Percentiles rank a stretch among this genome's conserved stretches.
Conservation (phyloP, 176 grass and related monocot genomes). For the Panicum miliaceum region DNA sequence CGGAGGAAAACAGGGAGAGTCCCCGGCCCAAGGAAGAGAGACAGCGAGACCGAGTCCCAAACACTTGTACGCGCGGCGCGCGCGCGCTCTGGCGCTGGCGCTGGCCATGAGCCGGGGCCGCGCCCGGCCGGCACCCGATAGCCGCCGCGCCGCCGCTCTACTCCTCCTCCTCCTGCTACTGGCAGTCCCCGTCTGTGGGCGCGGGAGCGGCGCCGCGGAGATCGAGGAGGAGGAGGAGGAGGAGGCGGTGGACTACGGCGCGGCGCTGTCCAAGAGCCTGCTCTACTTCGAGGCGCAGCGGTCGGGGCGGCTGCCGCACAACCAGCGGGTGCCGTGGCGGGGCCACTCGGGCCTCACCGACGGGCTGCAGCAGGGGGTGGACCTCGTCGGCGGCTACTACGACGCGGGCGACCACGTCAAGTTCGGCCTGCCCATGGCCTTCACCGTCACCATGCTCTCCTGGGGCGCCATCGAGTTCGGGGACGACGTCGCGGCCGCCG, state of each 20-base stretch:
- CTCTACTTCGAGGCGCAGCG: conserved; percentile 98
- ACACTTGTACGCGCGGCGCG: not conserved
- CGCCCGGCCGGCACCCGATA: not conserved
- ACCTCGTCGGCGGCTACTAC: conserved; percentile 89
- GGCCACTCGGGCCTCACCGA: conserved; percentile 92
- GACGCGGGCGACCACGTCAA: conserved; percentile 95
- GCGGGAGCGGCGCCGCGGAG: not conserved
- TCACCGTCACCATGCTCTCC: conserved; percentile 89
- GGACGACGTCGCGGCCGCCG: conserved; percentile 60
- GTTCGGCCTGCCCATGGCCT: conserved; percentile 96
- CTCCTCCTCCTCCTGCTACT: not conserved
- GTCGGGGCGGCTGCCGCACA: conserved; percentile 82
- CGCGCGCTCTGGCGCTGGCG: conserved; percentile 13
- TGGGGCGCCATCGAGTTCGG: conserved; percentile 84
- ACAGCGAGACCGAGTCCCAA: not conserved
- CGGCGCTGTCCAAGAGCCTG: conserved; percentile 75
- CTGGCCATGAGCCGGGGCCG: conserved; percentile 48
- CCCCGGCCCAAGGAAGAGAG: not conserved
- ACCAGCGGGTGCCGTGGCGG: conserved; percentile 81
- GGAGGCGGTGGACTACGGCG: conserved; percentile 54
- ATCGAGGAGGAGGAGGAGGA: not conserved
- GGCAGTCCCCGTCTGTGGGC: not conserved
- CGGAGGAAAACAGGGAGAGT: no score
- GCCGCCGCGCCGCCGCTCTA: not conserved
- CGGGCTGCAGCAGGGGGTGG: conserved; percentile 91